Base-by-base conservation (phyloP, 2,329 filamentous ascomycete genomes). In the Fusarium paranaense region DNA sequence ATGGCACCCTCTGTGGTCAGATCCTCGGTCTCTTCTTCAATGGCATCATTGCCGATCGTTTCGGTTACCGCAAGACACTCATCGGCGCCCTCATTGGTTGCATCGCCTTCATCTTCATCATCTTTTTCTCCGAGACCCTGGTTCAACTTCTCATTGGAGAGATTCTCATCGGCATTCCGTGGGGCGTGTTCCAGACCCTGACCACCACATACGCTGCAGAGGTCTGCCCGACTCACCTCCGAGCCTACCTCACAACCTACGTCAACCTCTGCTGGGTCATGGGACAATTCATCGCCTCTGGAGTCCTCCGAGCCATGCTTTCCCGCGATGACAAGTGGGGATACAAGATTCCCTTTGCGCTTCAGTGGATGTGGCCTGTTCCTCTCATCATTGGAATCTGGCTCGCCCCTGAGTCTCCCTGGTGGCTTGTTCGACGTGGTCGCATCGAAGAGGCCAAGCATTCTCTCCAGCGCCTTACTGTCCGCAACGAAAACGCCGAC, bases 191-290 rank as follows among this genome's bases (percentile, higher is more conserved):
- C 76, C 84, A 86, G 71, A 87, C 86, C 0, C 74, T 88, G 6
- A 84, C 84, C 0, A 84, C 85, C 0, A 85, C 86, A 0, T 88
- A 89, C 69, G 87, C 87, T 0, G 82, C 87, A 2, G 87, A 88
- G 27, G 82, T 85, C 45, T 85, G 83, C 76, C 83, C 83, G 16
- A 82, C 78, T 27, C 86, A 84, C 4, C 82, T 89, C 1, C 83
- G 87, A n/a, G 81, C 84, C 9, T 88, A 88, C 60, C 81, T 89
- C 5, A 87, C 85, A 2, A 85, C 82, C 0, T 87, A 86, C 50
- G 82, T 85, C 69, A 88, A 88, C 70, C 80, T 88, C 54, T 88
- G 86, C 78, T 88, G 86, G 83, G 84, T 85, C 6, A 81, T 87
- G 6, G 87, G 87, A 1, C 86, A 88, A 66, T 79, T 88, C 37